Evolutionary conservation across 192 early-diverging fungal species (phyloP).

Genomic region (Chytriomyces sp.): DNA sequence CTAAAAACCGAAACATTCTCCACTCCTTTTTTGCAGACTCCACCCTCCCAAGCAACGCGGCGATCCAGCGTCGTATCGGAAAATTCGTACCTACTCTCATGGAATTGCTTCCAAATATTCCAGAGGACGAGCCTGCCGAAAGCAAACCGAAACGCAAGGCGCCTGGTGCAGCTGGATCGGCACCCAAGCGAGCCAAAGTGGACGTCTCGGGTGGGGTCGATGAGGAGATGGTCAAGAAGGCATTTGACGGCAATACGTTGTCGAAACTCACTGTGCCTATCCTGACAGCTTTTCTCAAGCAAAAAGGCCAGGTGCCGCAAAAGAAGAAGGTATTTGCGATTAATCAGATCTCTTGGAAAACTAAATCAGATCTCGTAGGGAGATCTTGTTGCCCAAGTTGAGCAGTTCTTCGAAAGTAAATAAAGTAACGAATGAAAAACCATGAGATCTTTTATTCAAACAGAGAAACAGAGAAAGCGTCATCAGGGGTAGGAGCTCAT

Average conservation of each 20-base stretch:
- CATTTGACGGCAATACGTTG: neutral
- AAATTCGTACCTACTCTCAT: constrained; percentile 7
- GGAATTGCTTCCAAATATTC: constrained; percentile 1
- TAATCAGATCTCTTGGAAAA: too few species aligned
- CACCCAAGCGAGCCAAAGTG: neutral
- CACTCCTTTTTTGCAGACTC: neutral
- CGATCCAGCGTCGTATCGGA: constrained; percentile 13
- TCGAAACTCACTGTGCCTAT: constrained; percentile 19
- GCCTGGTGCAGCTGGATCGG: neutral
- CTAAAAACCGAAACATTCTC: too few species aligned
- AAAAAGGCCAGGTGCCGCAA: neutral
- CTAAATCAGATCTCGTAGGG: neutral
- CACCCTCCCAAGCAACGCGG: constrained; percentile 14
- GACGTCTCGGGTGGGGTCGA: neutral
- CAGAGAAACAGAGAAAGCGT: too few species aligned
- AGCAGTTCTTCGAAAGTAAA: neutral
- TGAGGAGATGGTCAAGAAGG: constrained; percentile 7
- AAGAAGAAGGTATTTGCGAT: constrained; percentile 17
- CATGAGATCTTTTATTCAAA: too few species aligned
- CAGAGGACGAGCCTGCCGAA: constrained; percentile 4
- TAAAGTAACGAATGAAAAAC: too few species aligned
- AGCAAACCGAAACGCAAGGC: neutral
- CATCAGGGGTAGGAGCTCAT: too few species aligned
- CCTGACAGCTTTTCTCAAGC: constrained; percentile 24
- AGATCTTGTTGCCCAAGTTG: neutral